phyloP scores from a whole-genome alignment of 768 basidiomycete species.

The Rhizopogon sp. region DNA sequence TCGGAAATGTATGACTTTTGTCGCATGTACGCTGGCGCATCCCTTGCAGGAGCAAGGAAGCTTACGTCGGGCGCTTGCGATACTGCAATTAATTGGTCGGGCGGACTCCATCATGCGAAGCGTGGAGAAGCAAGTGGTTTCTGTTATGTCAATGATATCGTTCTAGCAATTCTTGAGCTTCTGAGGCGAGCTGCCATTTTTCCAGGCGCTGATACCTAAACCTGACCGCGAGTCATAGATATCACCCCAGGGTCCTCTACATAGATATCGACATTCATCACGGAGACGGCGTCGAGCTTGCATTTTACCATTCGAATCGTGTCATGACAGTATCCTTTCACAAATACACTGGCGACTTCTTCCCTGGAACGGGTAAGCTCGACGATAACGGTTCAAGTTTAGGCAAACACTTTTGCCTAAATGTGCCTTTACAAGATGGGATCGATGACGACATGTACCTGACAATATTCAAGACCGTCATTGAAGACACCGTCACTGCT shows the following conservation, averaged over 20 bases:
- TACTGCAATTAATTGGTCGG: conserved; percentile 99
- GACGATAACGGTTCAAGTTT: conserved; percentile 86
- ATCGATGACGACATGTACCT: conserved; percentile 98
- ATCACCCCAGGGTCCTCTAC: conserved; percentile 91
- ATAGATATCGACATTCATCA: conserved; percentile 99
- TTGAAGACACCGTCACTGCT: conserved; percentile 87
- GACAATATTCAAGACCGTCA: conserved; percentile 91
- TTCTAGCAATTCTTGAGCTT: conserved; percentile 89
- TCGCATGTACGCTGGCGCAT: conserved; percentile 89
- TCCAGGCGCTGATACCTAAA: not conserved
- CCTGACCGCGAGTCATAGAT: conserved; percentile 39
- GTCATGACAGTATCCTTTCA: conserved; percentile 99
- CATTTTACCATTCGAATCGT: conserved; percentile 96
- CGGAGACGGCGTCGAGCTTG: conserved; percentile 96
- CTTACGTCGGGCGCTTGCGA: conserved; percentile 82
- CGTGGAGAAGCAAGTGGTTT: conserved; percentile 97
- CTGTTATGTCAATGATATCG: conserved; percentile 97
- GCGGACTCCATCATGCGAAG: conserved; percentile 97
- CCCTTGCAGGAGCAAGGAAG: conserved; percentile 86
- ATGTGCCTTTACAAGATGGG: conserved; percentile 92
- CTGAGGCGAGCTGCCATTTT: conserved; percentile 50
- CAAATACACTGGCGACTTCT: conserved; percentile 98
- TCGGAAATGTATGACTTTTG: conserved; percentile 93
- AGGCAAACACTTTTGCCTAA: conserved; percentile 93
- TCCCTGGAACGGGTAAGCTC: conserved; percentile 94